Base-by-base conservation (phyloP, 306 rosid species). In the Pyrus pyrifolia region DNA sequence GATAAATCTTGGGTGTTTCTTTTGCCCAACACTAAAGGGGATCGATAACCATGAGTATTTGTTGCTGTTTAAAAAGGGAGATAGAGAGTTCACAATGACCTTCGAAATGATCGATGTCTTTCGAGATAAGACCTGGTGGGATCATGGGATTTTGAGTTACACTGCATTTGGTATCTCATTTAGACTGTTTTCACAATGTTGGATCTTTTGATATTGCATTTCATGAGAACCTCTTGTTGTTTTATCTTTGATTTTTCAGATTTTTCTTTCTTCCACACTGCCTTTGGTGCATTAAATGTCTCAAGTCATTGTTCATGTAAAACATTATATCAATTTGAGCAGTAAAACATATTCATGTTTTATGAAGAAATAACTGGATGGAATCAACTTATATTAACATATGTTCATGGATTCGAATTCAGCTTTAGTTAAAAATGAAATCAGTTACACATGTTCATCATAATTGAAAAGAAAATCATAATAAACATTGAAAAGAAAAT, bases 241-340 rank as follows among this genome's bases (percentile, higher is more conserved):
- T 44, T 13, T 46, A 59, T 63, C 52, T 46, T 15, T 22, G 49
- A 22, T 65, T 31, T 46, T 23, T 13, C 66, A 42, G 22, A 23
- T 4, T 62, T 62, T 7, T 46, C 8, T 61, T 15, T 1, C 9
- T 62, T 63, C 15, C 18, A 29, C 31, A 17, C 68, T 46, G 38
- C 18, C 53, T 57, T 23, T 67, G 59, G 46, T 52, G 68, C 63
- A 30, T 30, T 8, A 59, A 18, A 74, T 21, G 9, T 52, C 55
- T 11, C 68, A 64, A 61, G 33, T 61, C 38, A 27, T 27, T 25
- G 76, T 44, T 71, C 76, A 83, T 76, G 70, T 72, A 58, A 58
- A 4, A 58, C 11, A 29, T 58, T 61, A 2, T 61, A 61, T 61
- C 30, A 29, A 6, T 30, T 14, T 61, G 18, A 27, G 67, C 67